phyloP scores from a whole-genome alignment of 1,284 basidiomycete species.

The Marasmius fiardii region DNA sequence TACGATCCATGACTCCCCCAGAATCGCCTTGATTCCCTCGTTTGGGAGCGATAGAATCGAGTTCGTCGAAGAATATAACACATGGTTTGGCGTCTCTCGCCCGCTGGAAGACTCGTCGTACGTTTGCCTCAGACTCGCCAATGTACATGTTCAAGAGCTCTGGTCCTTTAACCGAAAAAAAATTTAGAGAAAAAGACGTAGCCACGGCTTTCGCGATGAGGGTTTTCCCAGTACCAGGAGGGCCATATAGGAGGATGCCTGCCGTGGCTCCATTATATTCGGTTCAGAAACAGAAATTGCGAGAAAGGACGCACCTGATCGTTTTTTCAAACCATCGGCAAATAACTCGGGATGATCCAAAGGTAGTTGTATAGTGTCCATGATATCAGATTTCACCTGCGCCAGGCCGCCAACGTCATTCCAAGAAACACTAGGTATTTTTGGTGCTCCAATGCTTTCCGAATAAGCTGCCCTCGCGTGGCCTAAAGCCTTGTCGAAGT shows the following conservation, averaged over 20 bases:
- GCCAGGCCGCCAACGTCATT: constrained; percentile 96
- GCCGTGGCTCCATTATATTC: not conserved
- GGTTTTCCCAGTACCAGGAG: constrained; percentile 96
- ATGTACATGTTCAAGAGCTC: constrained; percentile 98
- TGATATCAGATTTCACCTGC: constrained; percentile 87
- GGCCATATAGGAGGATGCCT: constrained; percentile 91
- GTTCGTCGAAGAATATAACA: constrained; percentile 97
- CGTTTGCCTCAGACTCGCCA: constrained; percentile 96
- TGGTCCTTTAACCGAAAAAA: constrained; percentile 96
- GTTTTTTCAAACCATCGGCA: constrained; percentile 89
- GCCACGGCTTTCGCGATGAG: constrained; percentile 93
- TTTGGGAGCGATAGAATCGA: constrained; percentile 96
- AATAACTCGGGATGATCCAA: constrained; percentile 95
- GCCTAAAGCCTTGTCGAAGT: constrained; percentile 76
- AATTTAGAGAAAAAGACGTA: constrained; percentile 89
- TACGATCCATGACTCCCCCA: constrained; percentile 96
- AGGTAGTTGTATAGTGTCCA: constrained; percentile 97
- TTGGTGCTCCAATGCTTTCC: constrained; percentile 93
- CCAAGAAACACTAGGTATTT: constrained; percentile 96
- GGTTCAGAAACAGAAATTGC: not conserved
- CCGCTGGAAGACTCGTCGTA: constrained; percentile 88
- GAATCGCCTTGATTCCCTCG: constrained; percentile 94
- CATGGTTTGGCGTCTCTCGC: constrained; percentile 90
- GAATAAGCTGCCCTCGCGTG: constrained; percentile 81
- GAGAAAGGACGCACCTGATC: constrained; percentile 65